Evolutionary conservation across 2,329 filamentous ascomycete genomes (phyloP), one percentile per base, ranked within the genome.

Genomic region (Pestalotiopsis sp.): DNA sequence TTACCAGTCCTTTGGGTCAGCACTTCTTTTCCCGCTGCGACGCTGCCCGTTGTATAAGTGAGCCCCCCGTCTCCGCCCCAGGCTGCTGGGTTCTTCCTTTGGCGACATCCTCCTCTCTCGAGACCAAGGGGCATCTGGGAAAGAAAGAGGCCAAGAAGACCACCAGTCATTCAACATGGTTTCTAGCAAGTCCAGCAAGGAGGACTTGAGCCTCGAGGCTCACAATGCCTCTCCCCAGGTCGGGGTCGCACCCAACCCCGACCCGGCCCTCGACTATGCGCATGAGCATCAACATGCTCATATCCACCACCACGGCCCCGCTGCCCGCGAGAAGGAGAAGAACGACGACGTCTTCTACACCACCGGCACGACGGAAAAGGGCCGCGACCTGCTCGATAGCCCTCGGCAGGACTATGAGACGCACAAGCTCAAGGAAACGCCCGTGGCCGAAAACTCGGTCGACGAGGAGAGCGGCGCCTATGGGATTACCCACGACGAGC

Each of bases 321-420:
- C 70, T 72, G 79, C 72, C 49, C 72, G 79, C 52, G 72, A 68
- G 38, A 68, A 68, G 66, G 68, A 65, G 13, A 75, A 74, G 69
- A 73, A 80, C 71, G 82, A 85, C 70, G 82, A 87, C 65, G 80
- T 84, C 49, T 78, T 83, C 58, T 88, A 88, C 73, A 80, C 84
- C 45, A 80, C 80, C 64, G 82, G 80, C 60, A 82, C 73, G 31
- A 75, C 71, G 77, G 27, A 80, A 78, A 85, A 72, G 73, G 82
- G 81, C 13, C 79, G 80, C 2, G 69, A 75, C 20, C 77, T 81
- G 72, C 72, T 74, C 69, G 75, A 81, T 62, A 77, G 76, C 72
- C 57, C 77, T 69, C 72, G 45, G 58, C 70, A 68, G 77, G 84
- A 73, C 78, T 83, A 72, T 82, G 83, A 67, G 83, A 84, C 73